Percentiles rank a stretch among this genome's conserved stretches.
These are phyloP conservation scores for Hypholoma fasciculare DNA, from an alignment of 768 basidiomycete species.

Conservation along the genomic window DNA sequence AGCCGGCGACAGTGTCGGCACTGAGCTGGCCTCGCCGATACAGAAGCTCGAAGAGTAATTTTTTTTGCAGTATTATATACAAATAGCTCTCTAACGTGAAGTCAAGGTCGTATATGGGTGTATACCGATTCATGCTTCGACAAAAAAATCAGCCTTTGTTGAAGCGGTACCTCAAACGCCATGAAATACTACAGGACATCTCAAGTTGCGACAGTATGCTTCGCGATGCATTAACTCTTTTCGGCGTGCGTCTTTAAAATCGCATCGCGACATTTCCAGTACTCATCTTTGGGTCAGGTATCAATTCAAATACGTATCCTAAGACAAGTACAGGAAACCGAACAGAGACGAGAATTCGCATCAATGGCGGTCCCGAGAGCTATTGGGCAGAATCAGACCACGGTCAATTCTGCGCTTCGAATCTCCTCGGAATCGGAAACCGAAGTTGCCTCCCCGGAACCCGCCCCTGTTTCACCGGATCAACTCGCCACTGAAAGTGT, in stretches of 20 bases:
- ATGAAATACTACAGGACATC: constrained; percentile 63
- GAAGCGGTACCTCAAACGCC: constrained; percentile 74
- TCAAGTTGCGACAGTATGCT: constrained; percentile 50
- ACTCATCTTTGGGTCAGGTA: constrained; percentile 18
- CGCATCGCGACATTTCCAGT: neutral
- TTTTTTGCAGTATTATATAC: neutral
- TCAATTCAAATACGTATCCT: constrained; percentile 47
- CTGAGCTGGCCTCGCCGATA: constrained; percentile 53
- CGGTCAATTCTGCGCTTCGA: constrained; percentile 5
- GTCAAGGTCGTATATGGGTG: constrained; percentile 38
- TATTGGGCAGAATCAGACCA: constrained; percentile 7
- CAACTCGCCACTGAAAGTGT: constrained; percentile 14
- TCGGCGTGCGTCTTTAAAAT: constrained; percentile 36
- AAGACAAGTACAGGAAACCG: constrained; percentile 46
- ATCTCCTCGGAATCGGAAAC: constrained; percentile 10
- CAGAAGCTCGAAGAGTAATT: constrained; percentile 46
- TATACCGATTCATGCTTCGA: constrained; percentile 54
- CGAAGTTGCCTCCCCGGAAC: constrained; percentile 6
- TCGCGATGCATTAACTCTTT: constrained; percentile 57
- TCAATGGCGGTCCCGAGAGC: constrained; percentile 34
- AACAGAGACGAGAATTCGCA: constrained; percentile 40
- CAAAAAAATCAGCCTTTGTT: constrained; percentile 70
- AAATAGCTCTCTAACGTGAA: neutral
- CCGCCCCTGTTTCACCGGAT: constrained; percentile 1
- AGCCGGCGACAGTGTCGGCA: constrained; percentile 51